These are phyloP conservation scores for Fusarium sp. DNA, from an alignment of 2,329 filamentous ascomycete genomes.

Conservation along the genomic window DNA sequence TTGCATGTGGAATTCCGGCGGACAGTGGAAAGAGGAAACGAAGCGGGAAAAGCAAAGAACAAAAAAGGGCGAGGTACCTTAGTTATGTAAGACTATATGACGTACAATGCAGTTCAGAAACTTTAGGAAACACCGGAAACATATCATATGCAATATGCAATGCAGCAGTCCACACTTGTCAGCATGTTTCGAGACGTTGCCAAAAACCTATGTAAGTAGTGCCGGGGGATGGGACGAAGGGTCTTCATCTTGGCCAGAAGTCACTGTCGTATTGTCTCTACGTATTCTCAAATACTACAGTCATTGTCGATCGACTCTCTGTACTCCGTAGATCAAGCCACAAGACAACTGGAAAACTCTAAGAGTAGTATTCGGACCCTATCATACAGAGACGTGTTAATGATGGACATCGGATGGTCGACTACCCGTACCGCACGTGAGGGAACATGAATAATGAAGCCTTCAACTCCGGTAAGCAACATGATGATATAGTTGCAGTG, in stretches of 20 bases:
- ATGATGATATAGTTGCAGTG: not conserved
- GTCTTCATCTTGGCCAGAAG: not conserved
- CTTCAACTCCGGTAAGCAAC: not conserved
- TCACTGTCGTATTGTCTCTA: not conserved
- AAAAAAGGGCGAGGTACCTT: not conserved
- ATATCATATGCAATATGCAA: slow-evolving; percentile 1
- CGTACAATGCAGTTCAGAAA: not conserved
- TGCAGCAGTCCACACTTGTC: not conserved
- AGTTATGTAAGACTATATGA: slow-evolving; percentile 6
- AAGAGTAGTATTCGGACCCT: slow-evolving; percentile 12
- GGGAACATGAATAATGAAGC: slow-evolving; percentile 7
- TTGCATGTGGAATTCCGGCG: slow-evolving; percentile 1
- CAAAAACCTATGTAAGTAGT: not conserved
- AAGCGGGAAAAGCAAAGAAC: slow-evolving; percentile 10
- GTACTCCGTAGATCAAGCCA: slow-evolving; percentile 17
- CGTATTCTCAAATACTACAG: not conserved
- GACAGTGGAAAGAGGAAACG: slow-evolving; percentile 13
- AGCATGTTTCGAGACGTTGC: slow-evolving; percentile 5
- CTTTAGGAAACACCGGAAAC: slow-evolving; percentile 15
- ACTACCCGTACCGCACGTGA: not conserved
- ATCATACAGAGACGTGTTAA: not conserved
- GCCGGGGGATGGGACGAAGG: not conserved
- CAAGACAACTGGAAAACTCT: slow-evolving; percentile 9
- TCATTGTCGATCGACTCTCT: slow-evolving; percentile 13
- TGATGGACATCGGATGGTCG: not conserved